Conservation (phyloP, 1,284 basidiomycete species). For the Cystobasidiaceae sp. region DNA sequence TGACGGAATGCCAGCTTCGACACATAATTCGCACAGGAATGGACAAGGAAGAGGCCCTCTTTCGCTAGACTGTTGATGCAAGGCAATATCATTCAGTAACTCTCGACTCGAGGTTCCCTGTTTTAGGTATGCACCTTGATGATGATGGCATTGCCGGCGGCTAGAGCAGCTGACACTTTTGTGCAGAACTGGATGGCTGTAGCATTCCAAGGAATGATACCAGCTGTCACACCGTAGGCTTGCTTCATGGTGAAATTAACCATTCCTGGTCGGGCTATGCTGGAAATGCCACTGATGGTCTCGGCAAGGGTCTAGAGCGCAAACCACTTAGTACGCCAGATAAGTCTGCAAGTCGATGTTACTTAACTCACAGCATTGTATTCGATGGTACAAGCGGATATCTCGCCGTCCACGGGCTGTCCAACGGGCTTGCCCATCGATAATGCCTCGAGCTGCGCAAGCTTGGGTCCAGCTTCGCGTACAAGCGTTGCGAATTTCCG, state of each 20-base stretch:
- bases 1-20: neutral
- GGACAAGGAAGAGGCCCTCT: neutral
- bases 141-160: slow-evolving; percentile 32
- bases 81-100: neutral
- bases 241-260: neutral
- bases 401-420: neutral
- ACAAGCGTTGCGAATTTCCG: slow-evolving; percentile 1
- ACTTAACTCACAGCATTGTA: neutral
- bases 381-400: neutral
- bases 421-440: neutral
- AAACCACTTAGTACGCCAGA: neutral
- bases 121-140: slow-evolving; percentile 34
- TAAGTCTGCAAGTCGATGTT: neutral
- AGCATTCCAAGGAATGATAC: slow-evolving; percentile 4
- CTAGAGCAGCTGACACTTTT: neutral
- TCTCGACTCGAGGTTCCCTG: neutral
- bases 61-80: neutral
- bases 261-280: neutral
- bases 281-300: neutral
- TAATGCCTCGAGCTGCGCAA: neutral
- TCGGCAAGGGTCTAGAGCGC: neutral
- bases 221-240: slow-evolving; percentile 31
- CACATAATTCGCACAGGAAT: neutral
- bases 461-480: neutral
- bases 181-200: neutral